Evolutionary conservation across 83 land plant genomes (phyloP).

Genomic region (Picea mariana): DNA sequence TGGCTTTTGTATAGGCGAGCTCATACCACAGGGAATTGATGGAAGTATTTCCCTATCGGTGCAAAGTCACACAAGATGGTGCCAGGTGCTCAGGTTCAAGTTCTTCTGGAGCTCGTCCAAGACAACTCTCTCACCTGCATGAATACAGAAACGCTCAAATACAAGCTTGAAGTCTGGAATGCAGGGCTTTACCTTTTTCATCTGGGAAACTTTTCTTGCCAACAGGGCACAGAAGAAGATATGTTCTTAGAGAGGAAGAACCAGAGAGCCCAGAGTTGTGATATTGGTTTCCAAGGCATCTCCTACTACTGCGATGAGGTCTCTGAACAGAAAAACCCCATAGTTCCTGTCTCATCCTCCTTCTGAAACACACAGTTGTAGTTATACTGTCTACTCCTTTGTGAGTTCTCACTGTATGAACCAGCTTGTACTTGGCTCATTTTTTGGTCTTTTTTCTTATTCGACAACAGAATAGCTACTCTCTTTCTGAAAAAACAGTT

Average conservation of each 20-base stretch:
- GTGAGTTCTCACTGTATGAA: too few species aligned
- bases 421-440: too few species aligned
- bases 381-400: not conserved
- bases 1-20: conserved; percentile 24
- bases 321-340: conserved; percentile 12
- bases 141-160: conserved; percentile 24
- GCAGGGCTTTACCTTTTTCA: conserved; percentile 6
- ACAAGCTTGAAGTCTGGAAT: conserved; percentile 25
- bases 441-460: not conserved
- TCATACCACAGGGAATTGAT: conserved; percentile 23
- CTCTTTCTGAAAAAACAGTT: conserved; percentile 16
- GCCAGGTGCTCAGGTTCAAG: not conserved
- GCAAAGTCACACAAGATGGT: conserved; percentile 18
- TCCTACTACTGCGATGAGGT: conserved; percentile 11
- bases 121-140: conserved; percentile 17
- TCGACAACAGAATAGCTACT: not conserved
- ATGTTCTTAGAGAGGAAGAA: conserved; percentile 6
- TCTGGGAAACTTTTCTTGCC: not conserved
- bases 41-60: conserved; percentile 27
- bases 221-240: not conserved
- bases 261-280: conserved; percentile 5
- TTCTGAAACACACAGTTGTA: conserved; percentile 3
- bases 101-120: conserved; percentile 24
- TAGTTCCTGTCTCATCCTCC: not conserved
- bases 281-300: conserved; percentile 16